Evolutionary conservation across 495 filamentous ascomycete species (phyloP), one percentile per base, ranked within the genome.

Genomic region (Penicillium nucicola): DNA sequence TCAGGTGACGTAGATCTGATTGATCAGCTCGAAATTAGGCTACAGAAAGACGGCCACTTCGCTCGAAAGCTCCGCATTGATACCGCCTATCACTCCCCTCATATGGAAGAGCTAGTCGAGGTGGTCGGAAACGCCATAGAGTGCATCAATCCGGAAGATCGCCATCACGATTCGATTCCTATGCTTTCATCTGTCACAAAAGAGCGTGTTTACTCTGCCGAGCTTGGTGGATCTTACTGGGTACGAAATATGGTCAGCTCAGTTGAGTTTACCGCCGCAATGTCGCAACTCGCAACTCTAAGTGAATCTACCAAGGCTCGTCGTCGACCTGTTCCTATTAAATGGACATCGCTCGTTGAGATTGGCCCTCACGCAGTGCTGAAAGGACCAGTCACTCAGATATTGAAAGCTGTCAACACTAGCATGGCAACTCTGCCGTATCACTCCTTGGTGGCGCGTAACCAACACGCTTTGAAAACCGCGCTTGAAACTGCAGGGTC

Each of bases 351-450:
- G 1, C 42, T 61, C 17, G 12, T 86, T 14, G 82, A 86, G 47
- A 68, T 85, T 25, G 84, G 84, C 0, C 83, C 84, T 0, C 83
- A 86, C 45, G 61, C 70, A 2, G 78, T 81, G 2, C 65, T 88
- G 10, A 71, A 78, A 37, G 80, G 83, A 0, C 83, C 84, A 5
- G 60, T 85, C 15, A 74, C 70, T 46, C 80, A 86, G 41, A 84
- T 76, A 6, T 52, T 85, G n/a, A 72, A 80, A 36, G 45, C 31
- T 17, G 51, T 52, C 17, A 51, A 52, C n/a, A 17, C 45, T 10
- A 59, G 44, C 2, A 40, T 74, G 20, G 48, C 57, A 15, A 37
- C 46, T 3, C 25, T 74, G 1, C 50, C 57, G 13, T 81, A 81
- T 48, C 11, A 58, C 11, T 48, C 65, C 2, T 57, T 67, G 4